Evolutionary conservation across 2,329 filamentous ascomycete species (phyloP).

Genomic region (Fusarium sp.): DNA sequence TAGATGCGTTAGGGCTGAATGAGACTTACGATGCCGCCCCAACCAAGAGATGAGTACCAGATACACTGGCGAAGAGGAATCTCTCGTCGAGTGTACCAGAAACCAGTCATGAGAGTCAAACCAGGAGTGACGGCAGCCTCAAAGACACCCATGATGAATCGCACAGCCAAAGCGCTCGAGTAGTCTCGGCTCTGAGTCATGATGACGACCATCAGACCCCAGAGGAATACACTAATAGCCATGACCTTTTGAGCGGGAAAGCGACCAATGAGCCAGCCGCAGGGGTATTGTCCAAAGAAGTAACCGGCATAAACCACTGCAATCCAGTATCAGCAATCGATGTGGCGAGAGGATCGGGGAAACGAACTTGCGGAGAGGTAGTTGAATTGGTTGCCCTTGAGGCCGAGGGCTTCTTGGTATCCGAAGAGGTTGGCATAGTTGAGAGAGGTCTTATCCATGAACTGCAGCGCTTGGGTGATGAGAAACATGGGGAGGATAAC

Average conservation of each 20-base stretch:
- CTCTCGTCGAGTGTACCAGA: constrained; percentile 15
- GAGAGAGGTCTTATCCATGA: constrained; percentile 15
- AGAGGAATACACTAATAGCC: constrained; percentile 16
- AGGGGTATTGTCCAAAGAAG: constrained; percentile 11
- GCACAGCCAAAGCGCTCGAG: constrained; percentile 8
- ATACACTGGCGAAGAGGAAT: constrained; percentile 15
- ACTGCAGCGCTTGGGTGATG: constrained; percentile 3
- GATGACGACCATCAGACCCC: constrained; percentile 6
- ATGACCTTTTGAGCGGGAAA: constrained; percentile 9
- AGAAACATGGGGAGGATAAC: constrained; percentile 12
- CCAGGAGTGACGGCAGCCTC: constrained; percentile 7
- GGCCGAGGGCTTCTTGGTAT: constrained; percentile 1
- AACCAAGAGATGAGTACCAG: constrained; percentile 10
- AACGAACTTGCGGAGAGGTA: constrained; percentile 11
- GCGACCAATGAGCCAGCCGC: constrained; percentile 9
- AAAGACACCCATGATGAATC: constrained; percentile 14
- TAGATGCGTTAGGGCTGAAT: rapidly evolving
- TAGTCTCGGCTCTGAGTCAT: constrained; percentile 18
- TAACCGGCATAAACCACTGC: constrained; percentile 10
- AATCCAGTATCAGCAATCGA: neutral
- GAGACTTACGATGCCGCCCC: neutral
- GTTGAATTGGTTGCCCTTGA: constrained; percentile 11
- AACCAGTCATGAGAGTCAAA: constrained; percentile 6
- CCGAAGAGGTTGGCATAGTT: constrained; percentile 18
- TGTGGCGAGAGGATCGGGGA: too few relatives aligned